Conservation (phyloP, 2,329 filamentous ascomycete species). For the Fusarium sp. region DNA sequence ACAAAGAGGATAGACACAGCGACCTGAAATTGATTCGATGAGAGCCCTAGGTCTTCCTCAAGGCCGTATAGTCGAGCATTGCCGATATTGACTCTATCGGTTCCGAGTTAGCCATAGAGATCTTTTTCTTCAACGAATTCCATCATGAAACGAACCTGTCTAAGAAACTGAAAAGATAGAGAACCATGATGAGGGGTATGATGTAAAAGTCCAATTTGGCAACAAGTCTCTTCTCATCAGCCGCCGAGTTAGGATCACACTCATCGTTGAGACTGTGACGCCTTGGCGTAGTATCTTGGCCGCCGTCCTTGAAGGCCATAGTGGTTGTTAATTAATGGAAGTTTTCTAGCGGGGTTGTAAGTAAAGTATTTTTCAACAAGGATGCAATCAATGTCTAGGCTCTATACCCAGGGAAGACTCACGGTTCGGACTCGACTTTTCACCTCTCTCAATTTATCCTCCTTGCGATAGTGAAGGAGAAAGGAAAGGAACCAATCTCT, state of each 20-base stretch:
- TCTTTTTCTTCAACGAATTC: not conserved
- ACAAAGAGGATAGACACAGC: constrained; percentile 75
- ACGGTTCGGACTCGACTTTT: not conserved
- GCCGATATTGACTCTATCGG: constrained; percentile 73
- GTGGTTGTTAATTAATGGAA: not conserved
- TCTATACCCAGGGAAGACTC: not conserved
- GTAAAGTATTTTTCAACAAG: not conserved
- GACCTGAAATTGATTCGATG: constrained; percentile 74
- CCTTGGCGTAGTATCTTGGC: constrained; percentile 24
- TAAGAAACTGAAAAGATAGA: constrained; percentile 81
- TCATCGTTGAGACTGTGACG: constrained; percentile 36
- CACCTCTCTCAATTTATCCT: not conserved
- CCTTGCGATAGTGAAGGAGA: not conserved
- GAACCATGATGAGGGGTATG: constrained; percentile 73
- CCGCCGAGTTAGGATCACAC: constrained; percentile 22
- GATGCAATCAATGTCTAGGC: not conserved
- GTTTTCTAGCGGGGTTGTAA: constrained; percentile 2
- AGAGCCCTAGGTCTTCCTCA: constrained; percentile 70
- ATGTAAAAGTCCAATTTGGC: constrained; percentile 73
- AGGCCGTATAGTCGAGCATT: constrained; percentile 75
- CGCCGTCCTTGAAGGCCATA: constrained; percentile 27
- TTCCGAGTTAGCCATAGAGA: constrained; percentile 21
- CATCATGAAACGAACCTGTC: constrained; percentile 68
- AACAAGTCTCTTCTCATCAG: constrained; percentile 66
- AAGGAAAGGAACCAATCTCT: not conserved